These are phyloP conservation scores for Amphibolis antarctica DNA, from an alignment of 106 monocot genomes.

Conservation along the genomic window DNA sequence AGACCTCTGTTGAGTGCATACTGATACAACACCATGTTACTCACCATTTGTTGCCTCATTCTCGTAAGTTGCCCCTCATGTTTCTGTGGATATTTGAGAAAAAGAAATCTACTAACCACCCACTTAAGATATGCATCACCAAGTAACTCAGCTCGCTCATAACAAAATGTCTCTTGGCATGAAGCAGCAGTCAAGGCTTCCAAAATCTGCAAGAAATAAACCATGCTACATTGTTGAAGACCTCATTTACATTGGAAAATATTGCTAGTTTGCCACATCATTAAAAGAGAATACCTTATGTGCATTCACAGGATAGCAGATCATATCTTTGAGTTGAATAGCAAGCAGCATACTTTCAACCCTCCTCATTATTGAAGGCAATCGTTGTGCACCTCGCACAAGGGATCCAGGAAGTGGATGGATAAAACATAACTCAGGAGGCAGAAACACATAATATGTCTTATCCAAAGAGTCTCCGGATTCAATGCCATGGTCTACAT, in stretches of 20 bases:
- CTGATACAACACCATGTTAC: slow-evolving; percentile 89
- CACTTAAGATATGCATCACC: slow-evolving; percentile 98
- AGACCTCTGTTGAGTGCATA: slow-evolving; percentile 78
- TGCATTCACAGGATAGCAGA: slow-evolving; percentile 69
- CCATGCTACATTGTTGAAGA: background rate
- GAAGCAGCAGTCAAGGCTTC: slow-evolving; percentile 99
- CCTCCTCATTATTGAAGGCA: slow-evolving; percentile 94
- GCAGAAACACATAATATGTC: slow-evolving; percentile 93
- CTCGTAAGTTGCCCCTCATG: slow-evolving; percentile 96
- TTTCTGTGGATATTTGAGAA: slow-evolving; percentile 91
- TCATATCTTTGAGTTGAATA: slow-evolving; percentile 68
- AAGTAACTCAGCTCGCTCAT: slow-evolving; percentile 92
- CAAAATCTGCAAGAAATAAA: slow-evolving; percentile 50
- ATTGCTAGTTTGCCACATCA: background rate
- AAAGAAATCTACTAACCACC: slow-evolving; percentile 97
- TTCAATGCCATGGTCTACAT: slow-evolving; percentile 50
- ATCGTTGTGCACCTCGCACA: slow-evolving; percentile 86
- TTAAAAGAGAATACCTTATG: slow-evolving; percentile 36
- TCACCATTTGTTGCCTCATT: slow-evolving; percentile 99
- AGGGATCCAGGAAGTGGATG: slow-evolving; percentile 95
- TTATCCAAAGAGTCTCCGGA: slow-evolving; percentile 66
- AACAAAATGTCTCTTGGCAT: slow-evolving; percentile 93
- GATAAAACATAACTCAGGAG: slow-evolving; percentile 87
- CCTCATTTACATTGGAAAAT: background rate
- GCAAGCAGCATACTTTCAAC: slow-evolving; percentile 96